phyloP scores from a whole-genome alignment of 768 basidiomycete genomes.

The Suillus brevipes region DNA sequence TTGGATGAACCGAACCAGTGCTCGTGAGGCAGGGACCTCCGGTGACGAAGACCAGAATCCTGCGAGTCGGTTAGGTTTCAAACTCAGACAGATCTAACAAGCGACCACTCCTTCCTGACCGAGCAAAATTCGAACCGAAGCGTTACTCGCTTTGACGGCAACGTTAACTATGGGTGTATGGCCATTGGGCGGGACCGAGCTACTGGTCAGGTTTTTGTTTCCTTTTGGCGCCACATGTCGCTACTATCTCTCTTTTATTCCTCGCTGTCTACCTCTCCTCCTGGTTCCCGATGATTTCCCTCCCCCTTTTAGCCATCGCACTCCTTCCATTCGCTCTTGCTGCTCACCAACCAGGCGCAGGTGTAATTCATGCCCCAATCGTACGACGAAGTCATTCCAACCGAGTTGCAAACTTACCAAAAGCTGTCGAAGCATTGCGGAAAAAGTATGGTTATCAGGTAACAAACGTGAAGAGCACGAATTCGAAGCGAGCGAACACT shows the following conservation, averaged over 20 bases:
- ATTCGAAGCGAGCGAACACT: slow-evolving; percentile 33
- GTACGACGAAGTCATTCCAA: slow-evolving; percentile 35
- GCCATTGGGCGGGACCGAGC: background rate
- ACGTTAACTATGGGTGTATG: background rate
- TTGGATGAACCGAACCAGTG: background rate
- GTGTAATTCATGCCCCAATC: slow-evolving; percentile 46
- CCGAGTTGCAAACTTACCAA: slow-evolving; percentile 35
- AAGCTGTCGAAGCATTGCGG: slow-evolving; percentile 44
- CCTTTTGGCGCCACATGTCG: background rate
- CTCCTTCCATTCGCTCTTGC: slow-evolving; percentile 33
- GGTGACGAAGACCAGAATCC: background rate
- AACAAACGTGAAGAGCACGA: slow-evolving; percentile 5
- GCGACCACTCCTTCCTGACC: background rate
- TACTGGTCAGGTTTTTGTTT: background rate
- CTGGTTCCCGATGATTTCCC: slow-evolving; percentile 17
- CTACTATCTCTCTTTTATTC: background rate
- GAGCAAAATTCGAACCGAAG: background rate
- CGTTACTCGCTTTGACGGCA: background rate
- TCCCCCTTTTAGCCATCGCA: slow-evolving; percentile 29
- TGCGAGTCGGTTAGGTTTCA: background rate
- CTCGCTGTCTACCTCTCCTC: background rate
- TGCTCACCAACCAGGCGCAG: slow-evolving; percentile 15
- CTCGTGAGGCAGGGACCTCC: background rate
- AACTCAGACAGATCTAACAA: background rate
- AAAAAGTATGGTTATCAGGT: slow-evolving; percentile 45